Conservation (phyloP, 176 grass and related monocot genomes). For the Avena sativa region DNA sequence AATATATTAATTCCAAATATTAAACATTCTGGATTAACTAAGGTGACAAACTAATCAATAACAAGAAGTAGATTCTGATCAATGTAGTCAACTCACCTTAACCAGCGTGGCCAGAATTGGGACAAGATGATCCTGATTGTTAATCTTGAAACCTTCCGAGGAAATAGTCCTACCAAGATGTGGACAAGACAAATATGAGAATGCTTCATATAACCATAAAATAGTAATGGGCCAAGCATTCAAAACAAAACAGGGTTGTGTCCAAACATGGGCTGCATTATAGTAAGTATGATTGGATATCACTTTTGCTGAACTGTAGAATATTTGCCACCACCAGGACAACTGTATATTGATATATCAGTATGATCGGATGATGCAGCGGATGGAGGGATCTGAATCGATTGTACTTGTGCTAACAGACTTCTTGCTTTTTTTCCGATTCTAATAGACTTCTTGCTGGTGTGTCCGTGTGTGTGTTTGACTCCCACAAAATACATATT, state of each 20-base stretch:
- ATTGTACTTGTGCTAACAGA: too few species aligned
- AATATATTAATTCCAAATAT: constrained; percentile 9
- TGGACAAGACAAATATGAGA: constrained; percentile 24
- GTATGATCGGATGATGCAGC: too few species aligned
- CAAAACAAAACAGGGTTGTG: constrained; percentile 18
- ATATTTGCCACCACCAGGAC: too few species aligned
- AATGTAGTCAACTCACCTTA: constrained; percentile 71
- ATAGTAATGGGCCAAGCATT: background rate
- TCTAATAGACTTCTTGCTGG: too few species aligned
- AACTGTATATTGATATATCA: too few species aligned
- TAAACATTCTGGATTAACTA: background rate
- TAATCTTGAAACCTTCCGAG: constrained; percentile 85
- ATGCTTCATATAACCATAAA: background rate
- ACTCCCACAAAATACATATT: too few species aligned
- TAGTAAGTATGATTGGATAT: background rate
- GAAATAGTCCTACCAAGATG: constrained; percentile 55
- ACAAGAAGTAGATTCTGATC: background rate
- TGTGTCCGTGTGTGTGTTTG: too few species aligned
- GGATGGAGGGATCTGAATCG: too few species aligned
- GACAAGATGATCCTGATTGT: constrained; percentile 85
- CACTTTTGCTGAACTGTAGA: too few species aligned
- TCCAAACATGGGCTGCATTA: constrained; percentile 1
- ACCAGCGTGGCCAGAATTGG: constrained; percentile 90
- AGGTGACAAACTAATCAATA: background rate
- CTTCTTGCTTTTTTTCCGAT: too few species aligned